Evolutionary conservation across 352 stramenopile genomes (phyloP).

Genomic region (Phytophthora hybrid): DNA sequence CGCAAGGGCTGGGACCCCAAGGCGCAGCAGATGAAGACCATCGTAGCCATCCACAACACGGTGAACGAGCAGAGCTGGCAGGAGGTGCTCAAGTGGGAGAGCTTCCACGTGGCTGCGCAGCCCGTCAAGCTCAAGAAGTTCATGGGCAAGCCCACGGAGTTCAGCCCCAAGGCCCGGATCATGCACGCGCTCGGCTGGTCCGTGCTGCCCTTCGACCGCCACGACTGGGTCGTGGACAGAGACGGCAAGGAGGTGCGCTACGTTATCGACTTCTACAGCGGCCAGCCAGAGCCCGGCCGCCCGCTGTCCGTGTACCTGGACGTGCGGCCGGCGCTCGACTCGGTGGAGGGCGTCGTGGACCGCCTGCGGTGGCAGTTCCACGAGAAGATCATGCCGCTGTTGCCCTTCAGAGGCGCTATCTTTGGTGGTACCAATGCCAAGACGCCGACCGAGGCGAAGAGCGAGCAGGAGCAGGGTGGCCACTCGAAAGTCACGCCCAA

Average conservation of each 20-base stretch:
- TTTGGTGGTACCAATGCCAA: slow-evolving; percentile 30
- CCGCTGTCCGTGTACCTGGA: slow-evolving; percentile 96
- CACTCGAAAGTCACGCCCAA: slow-evolving; percentile 55
- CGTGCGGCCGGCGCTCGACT: slow-evolving; percentile 96
- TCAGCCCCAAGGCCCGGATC: slow-evolving; percentile 94
- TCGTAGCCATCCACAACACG: slow-evolving; percentile 98
- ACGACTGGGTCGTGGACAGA: slow-evolving; percentile 98
- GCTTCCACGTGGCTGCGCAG: slow-evolving; percentile 57
- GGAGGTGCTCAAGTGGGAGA: slow-evolving; percentile 94
- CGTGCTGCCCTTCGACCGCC: slow-evolving; percentile 97
- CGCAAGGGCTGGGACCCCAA: slow-evolving; percentile 95
- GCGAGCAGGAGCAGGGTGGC: slow-evolving; percentile 11
- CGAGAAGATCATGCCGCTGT: slow-evolving; percentile 72
- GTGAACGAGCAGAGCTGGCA: slow-evolving; percentile 97
- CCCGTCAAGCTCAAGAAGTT: slow-evolving; percentile 95
- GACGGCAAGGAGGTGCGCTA: slow-evolving; percentile 95
- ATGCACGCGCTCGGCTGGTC: slow-evolving; percentile 88
- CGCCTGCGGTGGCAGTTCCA: slow-evolving; percentile 84
- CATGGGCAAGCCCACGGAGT: slow-evolving; percentile 95
- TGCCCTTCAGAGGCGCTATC: slow-evolving; percentile 74
- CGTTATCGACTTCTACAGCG: slow-evolving; percentile 99
- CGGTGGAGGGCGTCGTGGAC: slow-evolving; percentile 76
- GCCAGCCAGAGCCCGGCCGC: slow-evolving; percentile 82
- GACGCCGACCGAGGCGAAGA: slow-evolving; percentile 2
- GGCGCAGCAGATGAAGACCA: slow-evolving; percentile 93